phyloP scores from a whole-genome alignment of 1,284 basidiomycete species.

The Ceratobasidium sp. region DNA sequence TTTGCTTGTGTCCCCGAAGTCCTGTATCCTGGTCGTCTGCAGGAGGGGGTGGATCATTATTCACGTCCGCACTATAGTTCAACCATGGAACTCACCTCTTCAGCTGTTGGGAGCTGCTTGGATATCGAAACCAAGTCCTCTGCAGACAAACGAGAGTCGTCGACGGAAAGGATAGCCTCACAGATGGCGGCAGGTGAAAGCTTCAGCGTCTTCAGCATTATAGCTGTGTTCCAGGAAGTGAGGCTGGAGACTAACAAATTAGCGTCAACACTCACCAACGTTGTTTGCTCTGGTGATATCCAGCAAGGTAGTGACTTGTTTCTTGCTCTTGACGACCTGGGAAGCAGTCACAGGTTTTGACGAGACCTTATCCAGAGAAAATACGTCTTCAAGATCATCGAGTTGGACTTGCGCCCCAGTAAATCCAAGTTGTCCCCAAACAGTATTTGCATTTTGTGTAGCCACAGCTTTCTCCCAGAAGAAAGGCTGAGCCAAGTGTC shows the following conservation, averaged over 20 bases:
- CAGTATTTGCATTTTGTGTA: slow-evolving; percentile 62
- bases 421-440: slow-evolving; percentile 73
- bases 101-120: slow-evolving; percentile 76
- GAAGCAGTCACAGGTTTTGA: slow-evolving; percentile 59
- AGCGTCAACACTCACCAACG: slow-evolving; percentile 64
- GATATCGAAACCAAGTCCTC: slow-evolving; percentile 80
- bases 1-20: slow-evolving; percentile 73
- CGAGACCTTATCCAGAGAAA: slow-evolving; percentile 68
- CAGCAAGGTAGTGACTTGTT: slow-evolving; percentile 74
- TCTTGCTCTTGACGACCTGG: slow-evolving; percentile 57
- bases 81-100: slow-evolving; percentile 67
- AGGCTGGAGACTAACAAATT: slow-evolving; percentile 28
- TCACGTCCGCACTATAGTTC: not conserved
- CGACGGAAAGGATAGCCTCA: slow-evolving; percentile 72
- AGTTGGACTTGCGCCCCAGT: slow-evolving; percentile 64
- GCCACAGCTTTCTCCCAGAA: slow-evolving; percentile 86
- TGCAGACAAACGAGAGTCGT: slow-evolving; percentile 71
- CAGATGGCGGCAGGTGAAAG: slow-evolving; percentile 71
- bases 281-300: slow-evolving; percentile 88
- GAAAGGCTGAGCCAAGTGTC: slow-evolving; percentile 66
- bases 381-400: slow-evolving; percentile 78
- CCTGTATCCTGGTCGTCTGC: slow-evolving; percentile 71
- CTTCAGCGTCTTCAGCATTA: slow-evolving; percentile 83
- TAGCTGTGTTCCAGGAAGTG: slow-evolving; percentile 60
- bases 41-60: not conserved